A percentile compares a stretch with the other conserved stretches of the same genome.
phyloP scores from a whole-genome alignment of 75 land plant species.

The Cunninghamia lanceolata region DNA sequence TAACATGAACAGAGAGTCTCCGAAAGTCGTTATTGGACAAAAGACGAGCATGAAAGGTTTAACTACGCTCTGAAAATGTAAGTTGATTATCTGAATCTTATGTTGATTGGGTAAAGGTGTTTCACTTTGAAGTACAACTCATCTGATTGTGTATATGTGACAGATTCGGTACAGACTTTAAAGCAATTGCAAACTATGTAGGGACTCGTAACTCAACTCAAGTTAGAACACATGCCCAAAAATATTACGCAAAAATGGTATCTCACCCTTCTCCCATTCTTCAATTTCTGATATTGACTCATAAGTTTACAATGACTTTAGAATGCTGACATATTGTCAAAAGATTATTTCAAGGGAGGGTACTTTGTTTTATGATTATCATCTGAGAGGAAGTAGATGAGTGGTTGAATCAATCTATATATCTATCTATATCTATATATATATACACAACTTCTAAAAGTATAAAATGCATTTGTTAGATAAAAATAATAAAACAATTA shows the following conservation, averaged over 20 bases:
- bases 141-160: not conserved
- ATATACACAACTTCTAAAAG: too few species aligned
- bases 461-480: too few species aligned
- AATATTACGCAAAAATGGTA: slow-evolving; percentile 16
- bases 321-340: too few species aligned
- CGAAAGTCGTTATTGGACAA: slow-evolving; percentile 52
- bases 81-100: not conserved
- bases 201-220: slow-evolving; percentile 54
- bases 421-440: too few species aligned
- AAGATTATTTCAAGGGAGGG: too few species aligned
- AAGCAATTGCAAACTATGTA: slow-evolving; percentile 49
- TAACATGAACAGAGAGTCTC: slow-evolving; percentile 17
- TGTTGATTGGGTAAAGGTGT: not conserved
- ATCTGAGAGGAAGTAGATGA: too few species aligned
- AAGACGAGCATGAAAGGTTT: slow-evolving; percentile 51
- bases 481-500: too few species aligned
- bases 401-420: too few species aligned
- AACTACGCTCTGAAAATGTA: slow-evolving; percentile 50
- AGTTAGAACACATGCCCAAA: slow-evolving; percentile 56
- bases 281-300: not conserved
- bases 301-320: not conserved
- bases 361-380: too few species aligned
- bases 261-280: not conserved
- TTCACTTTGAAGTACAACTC: not conserved
- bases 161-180: slow-evolving; percentile 56